Percentiles rank a stretch among this genome's conserved stretches.
These are phyloP conservation scores for Bocquillonia castaneifolia DNA, from an alignment of 441 rosid species.

Conservation along the genomic window DNA sequence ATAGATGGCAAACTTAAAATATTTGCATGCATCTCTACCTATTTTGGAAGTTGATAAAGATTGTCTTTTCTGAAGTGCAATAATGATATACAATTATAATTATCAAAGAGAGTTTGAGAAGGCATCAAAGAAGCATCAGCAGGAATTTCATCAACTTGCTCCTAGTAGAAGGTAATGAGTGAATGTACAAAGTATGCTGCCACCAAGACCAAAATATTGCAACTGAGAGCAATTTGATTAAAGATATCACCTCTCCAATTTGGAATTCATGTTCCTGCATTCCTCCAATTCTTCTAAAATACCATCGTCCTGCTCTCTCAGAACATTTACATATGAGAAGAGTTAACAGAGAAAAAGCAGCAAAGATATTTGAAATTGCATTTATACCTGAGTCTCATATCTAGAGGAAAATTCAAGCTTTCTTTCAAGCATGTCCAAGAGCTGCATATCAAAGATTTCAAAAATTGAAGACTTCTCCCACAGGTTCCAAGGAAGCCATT, in stretches of 20 bases:
- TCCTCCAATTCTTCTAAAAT: constrained; percentile 56
- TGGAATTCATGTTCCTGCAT: constrained; percentile 62
- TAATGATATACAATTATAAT: background rate
- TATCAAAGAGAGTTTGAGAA: constrained; percentile 8
- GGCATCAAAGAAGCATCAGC: background rate
- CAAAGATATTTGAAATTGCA: constrained; percentile 10
- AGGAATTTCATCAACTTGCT: background rate
- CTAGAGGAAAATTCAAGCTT: constrained; percentile 30
- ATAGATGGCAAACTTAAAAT: background rate
- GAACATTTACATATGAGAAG: constrained; percentile 21
- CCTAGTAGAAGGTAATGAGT: background rate
- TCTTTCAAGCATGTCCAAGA: constrained; percentile 47
- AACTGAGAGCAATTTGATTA: constrained; percentile 11
- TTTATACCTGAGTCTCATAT: constrained; percentile 44
- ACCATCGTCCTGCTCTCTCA: constrained; percentile 44
- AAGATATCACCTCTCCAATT: constrained; percentile 56
- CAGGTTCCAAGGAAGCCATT: constrained; percentile 13
- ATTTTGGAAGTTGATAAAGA: background rate
- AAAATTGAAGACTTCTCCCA: constrained; percentile 20
- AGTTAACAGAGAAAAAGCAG: constrained; percentile 15
- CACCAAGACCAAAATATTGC: constrained; percentile 7
- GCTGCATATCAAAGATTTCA: constrained; percentile 38
- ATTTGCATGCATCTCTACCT: constrained; percentile 1
- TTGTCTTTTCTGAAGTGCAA: background rate
- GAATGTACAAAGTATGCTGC: background rate